Evolutionary conservation across 176 grass and related monocot genomes (phyloP).

Genomic region (Pontederia paniculata): DNA sequence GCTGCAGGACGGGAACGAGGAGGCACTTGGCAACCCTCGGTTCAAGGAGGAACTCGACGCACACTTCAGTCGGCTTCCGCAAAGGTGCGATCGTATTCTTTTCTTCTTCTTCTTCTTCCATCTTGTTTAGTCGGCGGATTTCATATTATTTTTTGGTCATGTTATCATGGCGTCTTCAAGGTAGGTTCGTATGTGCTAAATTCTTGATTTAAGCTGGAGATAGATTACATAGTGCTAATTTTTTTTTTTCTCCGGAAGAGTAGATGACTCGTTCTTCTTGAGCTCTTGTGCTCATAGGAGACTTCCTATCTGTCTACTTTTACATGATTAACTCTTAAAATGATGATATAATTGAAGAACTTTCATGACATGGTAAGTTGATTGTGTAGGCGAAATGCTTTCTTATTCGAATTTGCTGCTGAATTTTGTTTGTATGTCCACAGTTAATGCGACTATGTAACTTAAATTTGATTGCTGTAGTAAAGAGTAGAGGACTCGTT

Average conservation of each 20-base stretch:
- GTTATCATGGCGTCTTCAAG: neutral
- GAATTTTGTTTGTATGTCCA: neutral
- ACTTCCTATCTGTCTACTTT: too few species aligned
- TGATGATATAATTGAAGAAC: too few species aligned
- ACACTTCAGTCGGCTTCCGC: slow-evolving; percentile 66
- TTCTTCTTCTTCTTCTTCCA: neutral
- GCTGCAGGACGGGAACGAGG: slow-evolving; percentile 57
- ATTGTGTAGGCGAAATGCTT: too few species aligned
- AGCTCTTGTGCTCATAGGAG: too few species aligned
- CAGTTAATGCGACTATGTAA: too few species aligned
- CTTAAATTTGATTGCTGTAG: neutral
- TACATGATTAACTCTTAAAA: too few species aligned
- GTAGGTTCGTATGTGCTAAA: too few species aligned
- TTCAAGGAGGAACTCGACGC: slow-evolving; percentile 53
- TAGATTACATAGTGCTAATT: too few species aligned
- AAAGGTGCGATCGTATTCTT: slow-evolving; percentile 28
- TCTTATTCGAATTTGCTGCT: neutral
- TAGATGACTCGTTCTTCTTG: too few species aligned
- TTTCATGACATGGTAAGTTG: too few species aligned
- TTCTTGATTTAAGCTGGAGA: too few species aligned
- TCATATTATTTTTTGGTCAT: neutral
- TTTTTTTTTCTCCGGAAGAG: too few species aligned
- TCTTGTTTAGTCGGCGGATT: neutral
- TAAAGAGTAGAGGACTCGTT: neutral
- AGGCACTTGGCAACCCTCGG: slow-evolving; percentile 37